Evolutionary conservation across 768 basidiomycete genomes (phyloP).

Genomic region (Boletus pseudopeckii): DNA sequence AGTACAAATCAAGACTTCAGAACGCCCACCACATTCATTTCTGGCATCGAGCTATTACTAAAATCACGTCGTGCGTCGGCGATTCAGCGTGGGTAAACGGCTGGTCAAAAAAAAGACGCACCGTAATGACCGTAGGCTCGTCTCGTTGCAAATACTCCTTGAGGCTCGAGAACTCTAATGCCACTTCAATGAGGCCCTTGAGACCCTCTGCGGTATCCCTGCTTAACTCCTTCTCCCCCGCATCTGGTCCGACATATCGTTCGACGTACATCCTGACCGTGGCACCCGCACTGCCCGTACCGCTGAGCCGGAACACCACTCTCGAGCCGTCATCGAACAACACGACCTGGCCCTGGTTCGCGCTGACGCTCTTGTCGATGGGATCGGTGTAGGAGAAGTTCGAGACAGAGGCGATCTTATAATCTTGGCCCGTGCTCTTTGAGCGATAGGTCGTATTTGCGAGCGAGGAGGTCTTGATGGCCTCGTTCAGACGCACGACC

Average conservation of each 20-base stretch:
- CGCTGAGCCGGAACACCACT: constrained; percentile 93
- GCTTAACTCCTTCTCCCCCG: constrained; percentile 64
- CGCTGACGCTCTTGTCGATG: constrained; percentile 90
- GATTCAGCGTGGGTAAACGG: neutral
- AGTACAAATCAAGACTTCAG: constrained; percentile 14
- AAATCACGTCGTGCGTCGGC: neutral
- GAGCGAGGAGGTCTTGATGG: constrained; percentile 66
- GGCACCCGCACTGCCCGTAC: constrained; percentile 94
- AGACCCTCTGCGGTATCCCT: constrained; percentile 85
- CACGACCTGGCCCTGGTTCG: constrained; percentile 95
- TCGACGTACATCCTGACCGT: constrained; percentile 97
- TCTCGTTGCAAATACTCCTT: constrained; percentile 83
- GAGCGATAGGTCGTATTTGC: constrained; percentile 66
- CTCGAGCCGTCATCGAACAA: constrained; percentile 88
- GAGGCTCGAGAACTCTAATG: constrained; percentile 79
- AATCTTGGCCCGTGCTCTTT: constrained; percentile 61
- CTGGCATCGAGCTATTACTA: constrained; percentile 13
- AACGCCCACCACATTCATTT: neutral
- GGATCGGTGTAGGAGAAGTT: constrained; percentile 98
- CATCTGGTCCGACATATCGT: constrained; percentile 74
- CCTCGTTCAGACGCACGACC: constrained; percentile 71
- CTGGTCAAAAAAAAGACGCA: constrained; percentile 34
- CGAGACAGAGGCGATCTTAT: constrained; percentile 73
- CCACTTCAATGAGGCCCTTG: constrained; percentile 94
- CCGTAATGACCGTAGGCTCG: constrained; percentile 95